A percentile compares a stretch with the other conserved stretches of the same genome.
Evolutionary conservation across 2,329 filamentous ascomycete genomes (phyloP).

Genomic region (Ophiosphaerella narmari): DNA sequence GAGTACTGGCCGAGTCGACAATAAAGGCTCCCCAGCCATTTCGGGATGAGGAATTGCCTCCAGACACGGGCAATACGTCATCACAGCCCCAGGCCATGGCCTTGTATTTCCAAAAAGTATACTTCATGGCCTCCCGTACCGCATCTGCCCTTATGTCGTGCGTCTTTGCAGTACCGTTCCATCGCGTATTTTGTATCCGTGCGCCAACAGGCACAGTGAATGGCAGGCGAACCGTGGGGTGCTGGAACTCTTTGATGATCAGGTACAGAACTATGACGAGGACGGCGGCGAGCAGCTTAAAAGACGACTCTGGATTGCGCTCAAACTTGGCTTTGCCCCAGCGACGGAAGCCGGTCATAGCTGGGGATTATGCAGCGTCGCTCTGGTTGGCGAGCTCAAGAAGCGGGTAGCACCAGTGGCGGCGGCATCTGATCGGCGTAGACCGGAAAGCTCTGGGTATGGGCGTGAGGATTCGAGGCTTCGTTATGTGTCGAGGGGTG

Average conservation of each 20-base stretch:
- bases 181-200: slow-evolving; percentile 39
- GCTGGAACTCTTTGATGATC: slow-evolving; percentile 44
- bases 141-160: slow-evolving; percentile 40
- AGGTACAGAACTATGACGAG: slow-evolving; percentile 49
- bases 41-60: slow-evolving; percentile 38
- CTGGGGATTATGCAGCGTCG: slow-evolving; percentile 12
- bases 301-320: slow-evolving; percentile 48
- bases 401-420: slow-evolving; percentile 16
- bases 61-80: slow-evolving; percentile 47
- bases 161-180: slow-evolving; percentile 43
- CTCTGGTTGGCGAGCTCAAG: slow-evolving; percentile 20
- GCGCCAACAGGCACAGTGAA: slow-evolving; percentile 23
- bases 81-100: slow-evolving; percentile 49
- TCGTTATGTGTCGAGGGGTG: neutral
- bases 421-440: slow-evolving; percentile 28
- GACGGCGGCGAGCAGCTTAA: slow-evolving; percentile 47
- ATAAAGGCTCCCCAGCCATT: slow-evolving; percentile 53
- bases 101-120: slow-evolving; percentile 48
- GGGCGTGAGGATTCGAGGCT: slow-evolving; percentile 1
- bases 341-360: slow-evolving; percentile 44
- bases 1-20: slow-evolving; percentile 47
- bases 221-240: slow-evolving; percentile 30
- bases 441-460: slow-evolving; percentile 20
- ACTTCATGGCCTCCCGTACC: slow-evolving; percentile 47
- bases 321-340: slow-evolving; percentile 45